Base-by-base conservation (phyloP, 352 stramenopile genomes). In the Phytophthora sansomeana region DNA sequence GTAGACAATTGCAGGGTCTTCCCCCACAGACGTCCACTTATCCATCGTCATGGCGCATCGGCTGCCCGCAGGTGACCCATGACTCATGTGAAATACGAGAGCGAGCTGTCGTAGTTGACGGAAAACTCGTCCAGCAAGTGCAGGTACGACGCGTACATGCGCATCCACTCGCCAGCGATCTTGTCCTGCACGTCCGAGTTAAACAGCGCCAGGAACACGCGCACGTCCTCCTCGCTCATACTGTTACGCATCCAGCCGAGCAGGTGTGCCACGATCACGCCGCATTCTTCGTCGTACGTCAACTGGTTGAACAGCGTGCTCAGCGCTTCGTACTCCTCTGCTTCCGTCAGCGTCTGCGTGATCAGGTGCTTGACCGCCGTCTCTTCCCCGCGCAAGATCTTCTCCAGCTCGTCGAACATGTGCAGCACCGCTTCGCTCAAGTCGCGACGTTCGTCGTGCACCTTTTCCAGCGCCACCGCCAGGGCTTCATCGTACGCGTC, bases 141-240 rank as follows among this genome's bases (percentile, higher is more conserved):
- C 38, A 92, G 58, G 26, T 89, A 89, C 46, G 75, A 65, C 36
- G 81, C 83, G 49, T 90, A 92, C 39, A 80, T 66, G 17, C 80
- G 77, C 80, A 92, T 90, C 83, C 83, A 92, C 46, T 88, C 78
- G 52, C 83, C 83, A 2, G 79, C 80, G 30, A 92, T 69, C 33
- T 67, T 74, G 67, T 87, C 67, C 46, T 87, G 74, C 19, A 88
- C 62, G 30, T 92, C 74, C 16, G 64, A 16, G 44, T 77, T 75
- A 49, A 91, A 89, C 1, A 90, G 65, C 41, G 63, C 61, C 13
- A 90, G 61, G 50, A 92, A 92, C 5, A 74, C 58, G 28, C 77
- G 60, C 49, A 85, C 73, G 28, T 90, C 79, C 7, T 67, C 50
- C 19, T 85, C 79, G 33, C 55, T 69, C 63, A 88, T 72, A 51